Evolutionary conservation across 441 rosid genomes (phyloP).

Genomic region (Bocquillonia castaneifolia): DNA sequence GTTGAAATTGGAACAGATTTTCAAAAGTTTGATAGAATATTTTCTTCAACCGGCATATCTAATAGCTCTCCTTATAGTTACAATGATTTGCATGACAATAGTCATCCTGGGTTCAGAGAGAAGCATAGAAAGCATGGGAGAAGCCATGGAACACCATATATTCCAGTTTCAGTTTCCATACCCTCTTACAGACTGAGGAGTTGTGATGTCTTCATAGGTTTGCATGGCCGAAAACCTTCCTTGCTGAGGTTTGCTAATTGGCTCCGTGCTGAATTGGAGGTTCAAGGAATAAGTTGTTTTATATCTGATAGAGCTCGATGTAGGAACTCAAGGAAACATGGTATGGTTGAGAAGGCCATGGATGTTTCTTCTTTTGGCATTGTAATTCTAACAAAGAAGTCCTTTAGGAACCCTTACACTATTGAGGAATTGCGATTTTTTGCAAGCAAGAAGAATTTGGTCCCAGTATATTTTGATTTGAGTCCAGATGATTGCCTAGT

Average conservation of each 20-base stretch:
- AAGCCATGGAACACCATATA: slow-evolving; percentile 40
- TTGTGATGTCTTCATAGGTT: slow-evolving; percentile 81
- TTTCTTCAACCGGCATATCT: slow-evolving; percentile 47
- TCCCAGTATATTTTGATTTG: slow-evolving; percentile 76
- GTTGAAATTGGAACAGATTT: slow-evolving; percentile 32
- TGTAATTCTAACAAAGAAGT: slow-evolving; percentile 68
- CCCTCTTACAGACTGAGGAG: slow-evolving; percentile 61
- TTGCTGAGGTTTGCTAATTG: slow-evolving; percentile 70
- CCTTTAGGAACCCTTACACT: slow-evolving; percentile 66
- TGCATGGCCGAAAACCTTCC: slow-evolving; percentile 73
- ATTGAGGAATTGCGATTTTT: slow-evolving; percentile 84
- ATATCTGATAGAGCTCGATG: slow-evolving; percentile 72
- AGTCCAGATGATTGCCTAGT: slow-evolving; percentile 80
- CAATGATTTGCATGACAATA: slow-evolving; percentile 27
- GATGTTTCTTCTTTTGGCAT: slow-evolving; percentile 81
- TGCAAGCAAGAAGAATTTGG: slow-evolving; percentile 72
- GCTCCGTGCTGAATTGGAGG: slow-evolving; percentile 84
- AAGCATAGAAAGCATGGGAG: slow-evolving; percentile 39
- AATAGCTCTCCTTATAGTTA: slow-evolving; percentile 38
- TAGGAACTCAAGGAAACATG: slow-evolving; percentile 64
- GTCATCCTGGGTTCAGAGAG: slow-evolving; percentile 28
- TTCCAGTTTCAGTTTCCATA: slow-evolving; percentile 56
- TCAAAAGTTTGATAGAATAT: slow-evolving; percentile 37
- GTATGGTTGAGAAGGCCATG: slow-evolving; percentile 71
- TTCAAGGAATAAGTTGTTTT: slow-evolving; percentile 87